Evolutionary conservation across 1,284 basidiomycete species (phyloP), one percentile per base, ranked within the genome.

Genomic region (Meira nashicola): DNA sequence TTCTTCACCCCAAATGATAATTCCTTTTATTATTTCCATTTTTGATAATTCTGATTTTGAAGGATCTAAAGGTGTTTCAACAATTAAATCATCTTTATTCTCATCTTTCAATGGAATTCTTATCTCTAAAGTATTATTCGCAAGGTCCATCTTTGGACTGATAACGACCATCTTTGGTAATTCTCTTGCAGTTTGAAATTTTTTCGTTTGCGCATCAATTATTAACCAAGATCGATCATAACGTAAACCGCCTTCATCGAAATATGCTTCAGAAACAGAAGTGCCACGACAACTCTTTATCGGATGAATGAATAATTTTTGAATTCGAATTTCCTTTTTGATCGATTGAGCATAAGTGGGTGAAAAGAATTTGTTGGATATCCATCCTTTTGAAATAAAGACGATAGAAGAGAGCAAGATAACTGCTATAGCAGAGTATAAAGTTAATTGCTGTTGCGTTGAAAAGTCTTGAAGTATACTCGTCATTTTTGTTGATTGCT

Each of bases 191-290:
- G 72, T 74, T 57, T 65, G 68, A 63, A 74, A 74, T 23, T 63
- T 63, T 12, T 60, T 60, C 1, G 65, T 64, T 19, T 62, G 41
- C 1, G 68, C 60, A 49, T 70, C 68, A 60, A 73, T 70, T 63
- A 74, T 70, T 64, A 74, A 65, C 67, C 71, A 74, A 12, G 72
- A 67, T 15, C 72, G 65, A 50, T 74, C 72, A 55, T 68, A 74
- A 28, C 63, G 56, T 41, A 74, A 55, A 11, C 71, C 71, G 23
- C 47, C 57, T 11, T 67, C 62, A 44, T 70, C 65, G 54, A 65
- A 71, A 15, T 54, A 44, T 1, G 68, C 63, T 39, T 63, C 52
- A 15, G 63, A 54, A 14, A 74, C 72, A 12, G 64, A 65, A 19
- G 67, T 68, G 37, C 70, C 70, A n/a, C 58, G 53, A 59, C 72